These are phyloP conservation scores for Trichoderma pleuroti DNA, from an alignment of 2,329 filamentous ascomycete species.

Conservation along the genomic window DNA sequence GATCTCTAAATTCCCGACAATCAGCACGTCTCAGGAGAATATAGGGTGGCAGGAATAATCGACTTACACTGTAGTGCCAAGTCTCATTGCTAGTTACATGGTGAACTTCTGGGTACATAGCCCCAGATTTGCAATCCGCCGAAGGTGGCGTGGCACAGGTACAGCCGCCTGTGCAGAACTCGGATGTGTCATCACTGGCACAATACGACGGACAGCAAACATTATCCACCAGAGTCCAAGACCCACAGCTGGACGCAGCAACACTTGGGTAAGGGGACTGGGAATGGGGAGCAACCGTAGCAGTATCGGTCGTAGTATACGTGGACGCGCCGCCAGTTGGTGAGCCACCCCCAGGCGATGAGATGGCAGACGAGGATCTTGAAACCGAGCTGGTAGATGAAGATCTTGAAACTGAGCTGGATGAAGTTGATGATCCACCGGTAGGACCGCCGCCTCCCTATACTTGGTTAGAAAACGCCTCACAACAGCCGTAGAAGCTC, in stretches of 20 bases:
- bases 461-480: background rate
- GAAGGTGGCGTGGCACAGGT: slow-evolving; percentile 2
- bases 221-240: slow-evolving; percentile 9
- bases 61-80: slow-evolving; percentile 11
- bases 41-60: background rate
- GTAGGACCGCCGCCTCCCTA: background rate
- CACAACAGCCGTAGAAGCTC: background rate
- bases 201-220: slow-evolving; percentile 13
- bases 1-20: background rate
- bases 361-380: background rate
- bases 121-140: slow-evolving; percentile 1
- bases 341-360: background rate
- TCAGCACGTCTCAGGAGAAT: background rate
- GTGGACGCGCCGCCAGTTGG: background rate
- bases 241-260: slow-evolving; percentile 5
- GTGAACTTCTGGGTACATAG: slow-evolving; percentile 9
- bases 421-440: background rate
- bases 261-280: slow-evolving; percentile 8
- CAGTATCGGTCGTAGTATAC: slow-evolving; percentile 9
- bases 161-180: background rate
- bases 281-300: background rate
- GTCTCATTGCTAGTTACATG: background rate
- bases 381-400: background rate
- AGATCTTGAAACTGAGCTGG: background rate
- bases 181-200: background rate